These are phyloP conservation scores for Exophiala bonariae DNA, from an alignment of 2,329 filamentous ascomycete species.

Conservation along the genomic window DNA sequence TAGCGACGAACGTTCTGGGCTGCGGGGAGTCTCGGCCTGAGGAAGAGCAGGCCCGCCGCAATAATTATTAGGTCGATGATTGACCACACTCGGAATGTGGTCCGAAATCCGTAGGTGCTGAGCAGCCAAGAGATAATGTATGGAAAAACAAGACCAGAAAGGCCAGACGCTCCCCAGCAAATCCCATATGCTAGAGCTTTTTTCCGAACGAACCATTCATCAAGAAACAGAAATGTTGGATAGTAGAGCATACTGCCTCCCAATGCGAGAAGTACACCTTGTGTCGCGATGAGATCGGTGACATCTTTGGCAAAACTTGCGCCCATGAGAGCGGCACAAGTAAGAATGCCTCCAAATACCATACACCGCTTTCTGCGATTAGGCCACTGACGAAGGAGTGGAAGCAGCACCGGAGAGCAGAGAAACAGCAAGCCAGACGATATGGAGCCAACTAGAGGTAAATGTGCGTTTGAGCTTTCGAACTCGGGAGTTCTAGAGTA, in stretches of 20 bases:
- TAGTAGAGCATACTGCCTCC: slow-evolving; percentile 1
- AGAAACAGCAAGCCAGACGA: background rate
- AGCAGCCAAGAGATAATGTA: slow-evolving; percentile 1
- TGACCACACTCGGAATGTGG: background rate
- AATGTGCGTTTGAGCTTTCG: background rate
- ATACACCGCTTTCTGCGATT: slow-evolving; percentile 1
- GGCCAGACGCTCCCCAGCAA: slow-evolving; percentile 1
- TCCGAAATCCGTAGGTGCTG: background rate
- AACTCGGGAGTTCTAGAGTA: background rate
- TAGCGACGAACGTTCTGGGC: slow-evolving; percentile 1
- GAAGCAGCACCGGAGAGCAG: background rate
- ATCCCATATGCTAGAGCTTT: slow-evolving; percentile 1
- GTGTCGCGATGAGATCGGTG: background rate
- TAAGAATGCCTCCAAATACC: background rate
- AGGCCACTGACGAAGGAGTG: background rate
- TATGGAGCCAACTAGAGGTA: background rate
- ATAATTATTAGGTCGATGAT: background rate
- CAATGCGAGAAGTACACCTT: background rate
- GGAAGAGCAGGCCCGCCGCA: background rate
- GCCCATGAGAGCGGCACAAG: background rate
- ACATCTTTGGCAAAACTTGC: background rate
- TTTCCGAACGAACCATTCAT: slow-evolving; percentile 1
- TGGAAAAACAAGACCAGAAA: background rate
- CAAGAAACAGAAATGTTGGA: slow-evolving; percentile 1
- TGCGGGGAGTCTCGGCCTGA: background rate